These are phyloP conservation scores for Didymella pinodella DNA, from an alignment of 2,329 filamentous ascomycete species.

Conservation along the genomic window DNA sequence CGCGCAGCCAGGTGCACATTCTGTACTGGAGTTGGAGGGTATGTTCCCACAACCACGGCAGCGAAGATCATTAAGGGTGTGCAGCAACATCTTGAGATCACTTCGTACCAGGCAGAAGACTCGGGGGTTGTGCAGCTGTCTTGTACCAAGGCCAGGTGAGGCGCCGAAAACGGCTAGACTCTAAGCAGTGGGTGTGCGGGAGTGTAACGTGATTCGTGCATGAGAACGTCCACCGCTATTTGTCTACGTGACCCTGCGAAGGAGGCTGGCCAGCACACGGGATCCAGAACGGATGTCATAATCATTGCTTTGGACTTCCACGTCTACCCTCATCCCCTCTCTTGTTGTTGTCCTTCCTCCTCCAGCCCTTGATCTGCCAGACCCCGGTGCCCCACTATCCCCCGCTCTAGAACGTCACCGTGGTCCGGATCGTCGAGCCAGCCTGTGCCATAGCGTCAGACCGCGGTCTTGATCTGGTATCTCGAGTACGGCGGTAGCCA, in stretches of 20 bases:
- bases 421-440: conserved; percentile 28
- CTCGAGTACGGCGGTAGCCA: conserved; percentile 28
- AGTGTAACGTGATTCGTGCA: conserved; percentile 39
- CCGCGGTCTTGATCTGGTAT: conserved; percentile 24
- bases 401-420: conserved; percentile 35
- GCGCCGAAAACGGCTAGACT: conserved; percentile 30
- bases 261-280: conserved; percentile 36
- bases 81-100: conserved; percentile 6
- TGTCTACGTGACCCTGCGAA: conserved; percentile 38
- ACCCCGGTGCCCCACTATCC: conserved; percentile 21
- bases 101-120: conserved; percentile 17
- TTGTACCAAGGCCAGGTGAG: conserved; percentile 19
- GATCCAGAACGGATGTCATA: conserved; percentile 32
- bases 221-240: conserved; percentile 34
- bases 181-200: conserved; percentile 29
- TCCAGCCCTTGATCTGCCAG: conserved; percentile 14
- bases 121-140: conserved; percentile 17
- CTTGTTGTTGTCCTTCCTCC: conserved; percentile 17
- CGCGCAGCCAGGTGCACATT: background rate
- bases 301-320: conserved; percentile 24
- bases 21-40: background rate
- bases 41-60: background rate
- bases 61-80: conserved; percentile 4
- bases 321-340: conserved; percentile 10
- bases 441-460: conserved; percentile 30